Conservation (phyloP, 1,139 yeast genomes). For the Diutina sp. region DNA sequence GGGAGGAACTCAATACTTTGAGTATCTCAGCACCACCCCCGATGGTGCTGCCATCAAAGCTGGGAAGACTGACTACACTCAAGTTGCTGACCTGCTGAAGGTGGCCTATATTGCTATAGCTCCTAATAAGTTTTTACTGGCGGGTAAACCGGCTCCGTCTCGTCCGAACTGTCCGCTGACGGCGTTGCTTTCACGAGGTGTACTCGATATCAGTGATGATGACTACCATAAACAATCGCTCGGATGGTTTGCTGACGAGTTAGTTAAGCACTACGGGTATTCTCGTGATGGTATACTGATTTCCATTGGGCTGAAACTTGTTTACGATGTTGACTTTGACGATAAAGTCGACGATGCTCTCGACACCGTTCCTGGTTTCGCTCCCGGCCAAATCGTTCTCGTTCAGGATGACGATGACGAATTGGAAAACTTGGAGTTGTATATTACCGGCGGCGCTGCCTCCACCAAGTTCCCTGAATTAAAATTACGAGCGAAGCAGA, state of each 20-base stretch:
- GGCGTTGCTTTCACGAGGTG: neutral
- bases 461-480: neutral
- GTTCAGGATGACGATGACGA: constrained; percentile 71
- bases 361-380: constrained; percentile 37
- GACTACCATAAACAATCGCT: constrained; percentile 13
- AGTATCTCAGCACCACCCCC: constrained; percentile 15
- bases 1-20: constrained; percentile 42
- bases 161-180: constrained; percentile 41
- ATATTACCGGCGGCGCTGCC: constrained; percentile 19
- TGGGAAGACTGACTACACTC: constrained; percentile 3
- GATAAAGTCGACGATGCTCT: constrained; percentile 50
- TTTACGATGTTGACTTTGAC: constrained; percentile 83
- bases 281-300: constrained; percentile 58
- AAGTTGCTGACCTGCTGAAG: constrained; percentile 14
- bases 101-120: constrained; percentile 57
- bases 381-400: constrained; percentile 46
- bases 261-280: constrained; percentile 39
- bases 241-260: constrained; percentile 28
- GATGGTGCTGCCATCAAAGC: constrained; percentile 12
- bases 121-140: constrained; percentile 55
- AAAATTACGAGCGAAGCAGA: neutral
- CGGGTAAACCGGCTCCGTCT: constrained; percentile 49
- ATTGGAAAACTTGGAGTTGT: constrained; percentile 59
- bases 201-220: constrained; percentile 7
- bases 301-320: constrained; percentile 43